Conservation (phyloP, 2,329 filamentous ascomycete genomes). For the Colletotrichum sp. region DNA sequence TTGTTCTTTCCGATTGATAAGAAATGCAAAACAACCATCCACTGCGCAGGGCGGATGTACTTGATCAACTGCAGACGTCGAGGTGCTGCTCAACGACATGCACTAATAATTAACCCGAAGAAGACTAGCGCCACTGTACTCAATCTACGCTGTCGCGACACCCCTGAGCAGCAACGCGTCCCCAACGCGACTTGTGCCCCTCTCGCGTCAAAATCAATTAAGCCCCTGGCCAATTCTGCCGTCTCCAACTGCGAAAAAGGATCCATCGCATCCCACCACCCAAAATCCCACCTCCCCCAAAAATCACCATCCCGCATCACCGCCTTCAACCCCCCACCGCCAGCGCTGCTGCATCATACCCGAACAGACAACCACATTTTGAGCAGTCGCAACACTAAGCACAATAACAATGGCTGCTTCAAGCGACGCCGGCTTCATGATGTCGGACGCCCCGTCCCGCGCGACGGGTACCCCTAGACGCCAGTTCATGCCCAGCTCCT, state of each 20-base stretch:
- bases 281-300: constrained; percentile 17
- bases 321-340: not conserved
- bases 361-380: not conserved
- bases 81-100: accelerated
- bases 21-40: not conserved
- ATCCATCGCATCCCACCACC: constrained; percentile 20
- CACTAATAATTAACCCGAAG: not conserved
- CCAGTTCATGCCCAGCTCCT: constrained; percentile 50
- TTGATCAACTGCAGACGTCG: not conserved
- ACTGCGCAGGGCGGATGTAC: accelerated
- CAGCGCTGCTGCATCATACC: not conserved
- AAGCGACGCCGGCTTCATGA: constrained; percentile 61
- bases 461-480: constrained; percentile 47
- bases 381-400: not conserved
- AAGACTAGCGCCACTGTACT: constrained; percentile 33
- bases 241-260: constrained; percentile 14
- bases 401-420: constrained; percentile 51
- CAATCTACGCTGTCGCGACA: constrained; percentile 41
- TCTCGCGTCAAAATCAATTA: constrained; percentile 26
- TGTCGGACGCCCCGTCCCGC: constrained; percentile 60
- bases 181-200: constrained; percentile 29
- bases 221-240: constrained; percentile 11
- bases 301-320: constrained; percentile 12
- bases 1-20: not conserved
- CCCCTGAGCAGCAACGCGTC: constrained; percentile 28